phyloP scores from a whole-genome alignment of 2,329 filamentous ascomycete genomes.

The Thelonectria discophora region DNA sequence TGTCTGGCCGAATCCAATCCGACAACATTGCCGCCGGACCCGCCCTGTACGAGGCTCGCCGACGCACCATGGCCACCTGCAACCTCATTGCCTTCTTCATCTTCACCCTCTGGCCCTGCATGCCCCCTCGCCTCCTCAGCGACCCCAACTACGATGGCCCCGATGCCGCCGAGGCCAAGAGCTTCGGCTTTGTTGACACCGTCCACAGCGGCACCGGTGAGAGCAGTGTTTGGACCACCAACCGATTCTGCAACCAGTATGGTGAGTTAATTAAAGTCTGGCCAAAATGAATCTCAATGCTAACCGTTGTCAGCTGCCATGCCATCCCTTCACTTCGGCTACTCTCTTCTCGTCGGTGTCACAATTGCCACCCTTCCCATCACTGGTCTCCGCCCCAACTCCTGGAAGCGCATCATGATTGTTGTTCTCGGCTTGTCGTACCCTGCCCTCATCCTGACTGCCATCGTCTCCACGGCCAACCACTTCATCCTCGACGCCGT shows the following conservation, averaged over 20 bases:
- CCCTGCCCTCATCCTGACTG: slow-evolving; percentile 70
- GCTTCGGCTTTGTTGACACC: slow-evolving; percentile 69
- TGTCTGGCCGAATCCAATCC: slow-evolving; percentile 39
- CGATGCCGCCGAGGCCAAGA: slow-evolving; percentile 66
- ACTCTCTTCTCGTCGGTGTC: slow-evolving; percentile 76
- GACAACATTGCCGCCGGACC: slow-evolving; percentile 51
- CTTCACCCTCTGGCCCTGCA: slow-evolving; percentile 71
- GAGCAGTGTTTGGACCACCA: slow-evolving; percentile 66
- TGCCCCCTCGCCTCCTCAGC: slow-evolving; percentile 69
- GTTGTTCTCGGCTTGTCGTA: slow-evolving; percentile 66
- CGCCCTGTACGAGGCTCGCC: slow-evolving; percentile 62
- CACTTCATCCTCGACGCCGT: slow-evolving; percentile 78
- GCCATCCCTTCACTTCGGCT: slow-evolving; percentile 80
- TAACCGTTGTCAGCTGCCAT: slow-evolving; percentile 66
- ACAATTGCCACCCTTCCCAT: slow-evolving; percentile 74
- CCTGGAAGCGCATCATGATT: slow-evolving; percentile 59
- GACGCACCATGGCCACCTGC: slow-evolving; percentile 69
- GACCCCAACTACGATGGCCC: slow-evolving; percentile 63
- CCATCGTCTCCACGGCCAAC: slow-evolving; percentile 77
- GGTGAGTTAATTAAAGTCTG: slow-evolving; percentile 52
- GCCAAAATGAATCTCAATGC: not conserved
- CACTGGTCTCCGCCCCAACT: slow-evolving; percentile 59
- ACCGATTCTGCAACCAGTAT: slow-evolving; percentile 80
- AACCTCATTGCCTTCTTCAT: slow-evolving; percentile 68
- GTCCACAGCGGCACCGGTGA: slow-evolving; percentile 60